These are phyloP conservation scores for Withania somnifera DNA, from an alignment of 305 asterid species.

Conservation along the genomic window DNA sequence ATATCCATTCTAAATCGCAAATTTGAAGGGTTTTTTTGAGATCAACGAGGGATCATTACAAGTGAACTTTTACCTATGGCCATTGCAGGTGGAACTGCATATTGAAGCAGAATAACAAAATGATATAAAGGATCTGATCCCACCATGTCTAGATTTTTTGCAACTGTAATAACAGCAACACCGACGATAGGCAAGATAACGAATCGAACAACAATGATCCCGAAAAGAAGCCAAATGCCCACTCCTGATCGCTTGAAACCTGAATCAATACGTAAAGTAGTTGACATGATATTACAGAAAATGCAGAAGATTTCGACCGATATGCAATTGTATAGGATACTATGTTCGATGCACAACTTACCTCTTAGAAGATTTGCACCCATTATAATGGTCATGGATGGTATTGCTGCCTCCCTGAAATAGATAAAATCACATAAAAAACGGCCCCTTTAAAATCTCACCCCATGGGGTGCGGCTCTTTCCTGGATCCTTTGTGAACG, in stretches of 20 bases:
- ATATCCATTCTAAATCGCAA: too few relatives aligned
- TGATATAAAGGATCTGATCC: constrained; percentile 31
- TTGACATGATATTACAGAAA: neutral
- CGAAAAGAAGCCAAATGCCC: constrained; percentile 15
- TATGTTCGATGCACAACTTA: neutral
- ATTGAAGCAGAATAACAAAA: constrained; percentile 33
- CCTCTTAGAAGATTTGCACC: constrained; percentile 38
- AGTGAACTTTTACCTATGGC: constrained; percentile 21
- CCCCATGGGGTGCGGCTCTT: too few relatives aligned
- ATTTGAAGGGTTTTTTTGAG: too few relatives aligned
- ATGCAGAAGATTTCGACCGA: neutral
- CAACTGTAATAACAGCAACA: constrained; percentile 15
- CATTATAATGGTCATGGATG: constrained; percentile 35
- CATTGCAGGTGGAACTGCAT: constrained; percentile 37
- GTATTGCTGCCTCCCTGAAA: constrained; percentile 31
- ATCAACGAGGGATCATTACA: neutral
- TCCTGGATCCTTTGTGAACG: too few relatives aligned
- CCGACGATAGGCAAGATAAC: constrained; percentile 26
- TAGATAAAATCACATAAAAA: neutral
- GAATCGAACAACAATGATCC: constrained; percentile 18
- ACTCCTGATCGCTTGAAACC: constrained; percentile 27
- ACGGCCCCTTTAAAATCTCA: neutral
- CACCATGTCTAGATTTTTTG: constrained; percentile 20
- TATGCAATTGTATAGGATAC: neutral
- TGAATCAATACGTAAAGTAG: neutral